Base-by-base conservation (phyloP, 805 yeast species). In the Lipomyces anomalus region DNA sequence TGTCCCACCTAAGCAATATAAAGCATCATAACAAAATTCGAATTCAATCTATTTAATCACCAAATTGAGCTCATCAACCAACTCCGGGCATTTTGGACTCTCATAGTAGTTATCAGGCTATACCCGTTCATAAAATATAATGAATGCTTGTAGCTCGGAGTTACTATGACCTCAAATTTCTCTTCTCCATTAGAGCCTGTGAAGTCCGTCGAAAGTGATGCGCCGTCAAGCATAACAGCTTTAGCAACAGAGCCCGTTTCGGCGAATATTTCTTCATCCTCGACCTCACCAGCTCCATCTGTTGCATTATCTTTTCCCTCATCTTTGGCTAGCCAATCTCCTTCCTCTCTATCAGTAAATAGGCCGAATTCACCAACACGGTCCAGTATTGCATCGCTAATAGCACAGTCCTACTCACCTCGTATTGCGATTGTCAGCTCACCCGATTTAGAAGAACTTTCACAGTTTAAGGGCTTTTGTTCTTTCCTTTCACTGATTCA, bases 391-490 rank as follows among this genome's bases (percentile, higher is more conserved):
- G 42, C 54, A 4, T 32, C 55, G 2, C 22, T 51, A 17, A 52
- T 52, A 3, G 46, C 56, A 11, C 50, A 71, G 46, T 67, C 78
- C 6, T 70, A 71, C 46, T 72, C 78, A 30, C 84, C 84, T 16
- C 63, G 73, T 33, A 65, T 78, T 7, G 70, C 80, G 0, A 67
- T 78, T 4, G 70, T 70, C 32, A 65, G 76, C 3, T 70, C 82
- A 0, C 67, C 58, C 26, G 68, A 64, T 43, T 75, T 75, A 3
- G 78, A 77, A 44, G 50, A 61, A 4, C 44, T 72, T 11, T 66
- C 77, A n/a, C 70, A 66, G 44, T 56, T 59, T 5, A 58, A 67
- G 43, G 70, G 79, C 7, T 61, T 62, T 42, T 61, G 63, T 43
- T 69, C 78, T 2, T 58, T 73, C n/a, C 64, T 76, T 39, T 76